Conservation (phyloP, 169 alveolate genomes). For the Amoebophrya sp. region DNA sequence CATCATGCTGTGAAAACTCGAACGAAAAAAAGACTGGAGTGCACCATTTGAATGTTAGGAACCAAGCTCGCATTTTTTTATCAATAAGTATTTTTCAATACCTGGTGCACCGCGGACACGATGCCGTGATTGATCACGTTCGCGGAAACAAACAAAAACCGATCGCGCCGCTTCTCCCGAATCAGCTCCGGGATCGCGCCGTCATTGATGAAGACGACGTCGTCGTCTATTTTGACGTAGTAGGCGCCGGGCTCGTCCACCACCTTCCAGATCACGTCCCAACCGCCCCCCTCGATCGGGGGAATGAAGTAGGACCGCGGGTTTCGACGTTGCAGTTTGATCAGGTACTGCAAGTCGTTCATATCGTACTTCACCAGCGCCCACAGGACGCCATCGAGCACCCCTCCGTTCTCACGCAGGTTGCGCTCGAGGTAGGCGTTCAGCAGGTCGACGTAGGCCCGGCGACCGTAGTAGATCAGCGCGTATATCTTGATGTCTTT, state of each 20-base stretch:
- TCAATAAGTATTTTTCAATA: neutral
- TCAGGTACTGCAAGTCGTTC: conserved; percentile 43
- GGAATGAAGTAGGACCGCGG: conserved; percentile 9
- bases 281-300: conserved; percentile 47
- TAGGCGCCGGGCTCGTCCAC: conserved; percentile 49
- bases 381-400: conserved; percentile 26
- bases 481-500: conserved; percentile 34
- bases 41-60: too few species aligned
- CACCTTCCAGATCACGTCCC: conserved; percentile 44
- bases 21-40: too few species aligned
- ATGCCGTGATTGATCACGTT: conserved; percentile 46
- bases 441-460: conserved; percentile 41
- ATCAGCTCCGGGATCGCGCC: conserved; percentile 46
- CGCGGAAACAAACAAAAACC: conserved; percentile 44
- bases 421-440: conserved; percentile 47
- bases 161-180: conserved; percentile 41
- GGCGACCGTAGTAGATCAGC: conserved; percentile 44
- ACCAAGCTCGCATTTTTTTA: too few species aligned
- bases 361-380: neutral
- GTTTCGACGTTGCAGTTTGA: conserved; percentile 37
- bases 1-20: too few species aligned
- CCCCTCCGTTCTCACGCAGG: conserved; percentile 46
- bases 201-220: neutral
- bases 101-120: conserved; percentile 38
- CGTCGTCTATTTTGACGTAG: conserved; percentile 48